Conservation (phyloP, 2,329 filamentous ascomycete genomes). For the Alternaria angustiovoidea region DNA sequence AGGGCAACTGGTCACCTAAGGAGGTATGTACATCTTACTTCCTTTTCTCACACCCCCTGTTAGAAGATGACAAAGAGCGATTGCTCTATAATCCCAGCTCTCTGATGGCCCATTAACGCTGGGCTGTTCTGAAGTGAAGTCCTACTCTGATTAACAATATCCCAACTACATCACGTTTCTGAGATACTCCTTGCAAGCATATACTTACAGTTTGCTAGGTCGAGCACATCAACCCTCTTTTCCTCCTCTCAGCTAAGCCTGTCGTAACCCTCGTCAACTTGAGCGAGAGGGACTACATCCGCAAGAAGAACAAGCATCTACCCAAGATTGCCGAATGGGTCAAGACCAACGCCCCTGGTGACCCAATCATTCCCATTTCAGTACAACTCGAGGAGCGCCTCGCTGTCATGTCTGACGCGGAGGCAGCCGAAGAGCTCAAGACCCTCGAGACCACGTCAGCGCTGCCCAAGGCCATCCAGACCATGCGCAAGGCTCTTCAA, state of each 20-base stretch:
- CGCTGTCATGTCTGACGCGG: constrained; percentile 79
- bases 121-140: constrained; percentile 89
- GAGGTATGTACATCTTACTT: constrained; percentile 73
- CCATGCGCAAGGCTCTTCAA: constrained; percentile 92
- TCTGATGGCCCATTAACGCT: constrained; percentile 86
- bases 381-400: constrained; percentile 93
- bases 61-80: constrained; percentile 98
- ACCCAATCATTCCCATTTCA: constrained; percentile 92
- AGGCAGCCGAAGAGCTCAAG: constrained; percentile 86
- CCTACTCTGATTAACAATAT: constrained; percentile 68
- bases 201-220: constrained; percentile 67
- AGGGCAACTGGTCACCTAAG: constrained; percentile 88
- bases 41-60: constrained; percentile 41
- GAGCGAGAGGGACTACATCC: constrained; percentile 94
- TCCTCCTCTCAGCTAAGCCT: constrained; percentile 94
- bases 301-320: constrained; percentile 99
- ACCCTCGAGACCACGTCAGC: constrained; percentile 84
- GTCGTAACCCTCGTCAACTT: constrained; percentile 97
- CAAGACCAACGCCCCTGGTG: constrained; percentile 85
- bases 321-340: constrained; percentile 94
- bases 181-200: constrained; percentile 2
- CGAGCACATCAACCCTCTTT: constrained; percentile 95
- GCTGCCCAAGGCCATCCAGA: constrained; percentile 87
- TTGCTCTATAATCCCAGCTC: constrained; percentile 99
- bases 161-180: constrained; percentile 11